Conservation (phyloP, 768 basidiomycete genomes). For the Leccinum imitatum region DNA sequence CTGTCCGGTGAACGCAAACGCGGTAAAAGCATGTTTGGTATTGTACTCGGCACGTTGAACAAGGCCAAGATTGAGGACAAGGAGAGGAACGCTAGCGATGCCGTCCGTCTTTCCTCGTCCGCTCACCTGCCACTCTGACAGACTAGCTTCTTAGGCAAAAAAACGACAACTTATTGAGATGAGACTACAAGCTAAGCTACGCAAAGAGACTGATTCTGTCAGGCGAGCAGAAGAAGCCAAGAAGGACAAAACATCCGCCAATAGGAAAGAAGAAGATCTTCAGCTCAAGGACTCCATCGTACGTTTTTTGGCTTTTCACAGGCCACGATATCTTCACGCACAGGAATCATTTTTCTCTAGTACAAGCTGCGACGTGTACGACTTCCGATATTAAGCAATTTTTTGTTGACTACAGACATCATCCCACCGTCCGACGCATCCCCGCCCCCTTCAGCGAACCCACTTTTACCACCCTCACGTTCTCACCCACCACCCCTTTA, state of each 20-base stretch:
- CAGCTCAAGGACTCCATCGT: slow-evolving; percentile 82
- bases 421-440: slow-evolving; percentile 44
- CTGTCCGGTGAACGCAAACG: slow-evolving; percentile 67
- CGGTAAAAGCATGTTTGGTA: slow-evolving; percentile 86
- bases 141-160: slow-evolving; percentile 56
- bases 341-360: slow-evolving; percentile 35
- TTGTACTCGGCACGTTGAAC: slow-evolving; percentile 79
- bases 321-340: neutral
- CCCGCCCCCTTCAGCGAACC: slow-evolving; percentile 30
- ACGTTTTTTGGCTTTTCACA: slow-evolving; percentile 30
- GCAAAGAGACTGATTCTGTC: slow-evolving; percentile 84
- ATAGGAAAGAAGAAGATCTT: slow-evolving; percentile 79
- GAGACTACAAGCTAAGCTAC: slow-evolving; percentile 80
- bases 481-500: slow-evolving; percentile 76
- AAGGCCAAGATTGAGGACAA: slow-evolving; percentile 88
- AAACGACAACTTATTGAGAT: slow-evolving; percentile 82
- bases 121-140: slow-evolving; percentile 9
- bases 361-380: slow-evolving; percentile 72
- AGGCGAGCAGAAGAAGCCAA: slow-evolving; percentile 83
- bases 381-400: slow-evolving; percentile 72
- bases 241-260: slow-evolving; percentile 74
- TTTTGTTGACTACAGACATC: slow-evolving; percentile 70
- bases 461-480: slow-evolving; percentile 51
- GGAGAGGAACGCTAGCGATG: slow-evolving; percentile 81
- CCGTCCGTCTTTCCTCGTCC: slow-evolving; percentile 44